Conservation (phyloP, 1,284 basidiomycete species). For the Pseudozyma pruni region DNA sequence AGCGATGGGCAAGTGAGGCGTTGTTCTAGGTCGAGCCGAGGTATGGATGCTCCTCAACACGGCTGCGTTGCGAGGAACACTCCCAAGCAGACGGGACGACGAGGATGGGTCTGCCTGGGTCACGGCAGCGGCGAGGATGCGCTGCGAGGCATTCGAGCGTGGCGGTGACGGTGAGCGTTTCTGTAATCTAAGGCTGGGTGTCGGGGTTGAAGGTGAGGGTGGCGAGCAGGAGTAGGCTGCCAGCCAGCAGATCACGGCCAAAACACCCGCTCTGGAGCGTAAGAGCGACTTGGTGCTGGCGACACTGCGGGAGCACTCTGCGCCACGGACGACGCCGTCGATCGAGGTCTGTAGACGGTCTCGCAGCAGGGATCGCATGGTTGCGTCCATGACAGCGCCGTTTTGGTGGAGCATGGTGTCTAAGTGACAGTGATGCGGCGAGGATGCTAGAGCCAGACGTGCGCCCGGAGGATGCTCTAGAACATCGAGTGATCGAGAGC, state of each 20-base stretch:
- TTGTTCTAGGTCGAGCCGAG: constrained; percentile 15
- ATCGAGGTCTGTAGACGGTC: constrained; percentile 38
- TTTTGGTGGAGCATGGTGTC: constrained; percentile 14
- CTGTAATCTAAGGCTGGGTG: neutral
- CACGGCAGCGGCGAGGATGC: constrained; percentile 2
- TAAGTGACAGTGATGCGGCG: neutral
- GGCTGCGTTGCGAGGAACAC: constrained; percentile 21
- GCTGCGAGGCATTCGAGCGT: constrained; percentile 1
- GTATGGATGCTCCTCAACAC: constrained; percentile 31
- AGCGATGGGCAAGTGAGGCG: constrained; percentile 5
- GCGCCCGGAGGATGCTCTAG: no score
- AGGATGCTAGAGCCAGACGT: no score
- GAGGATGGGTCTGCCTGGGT: neutral
- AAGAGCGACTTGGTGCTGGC: constrained; percentile 17
- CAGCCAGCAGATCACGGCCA: constrained; percentile 42
- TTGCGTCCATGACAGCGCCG: constrained; percentile 22
- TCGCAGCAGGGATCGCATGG: constrained; percentile 28
- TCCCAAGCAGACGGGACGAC: neutral
- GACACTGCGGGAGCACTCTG: constrained; percentile 29
- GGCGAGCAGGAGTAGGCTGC: constrained; percentile 38
- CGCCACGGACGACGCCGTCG: constrained; percentile 30
- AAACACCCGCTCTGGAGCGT: constrained; percentile 30
- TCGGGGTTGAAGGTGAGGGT: constrained; percentile 5
- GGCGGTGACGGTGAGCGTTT: neutral
- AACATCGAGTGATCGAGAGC: no score